Evolutionary conservation across 2,329 filamentous ascomycete genomes (phyloP).

Genomic region (Pseudocercospora fuligena): DNA sequence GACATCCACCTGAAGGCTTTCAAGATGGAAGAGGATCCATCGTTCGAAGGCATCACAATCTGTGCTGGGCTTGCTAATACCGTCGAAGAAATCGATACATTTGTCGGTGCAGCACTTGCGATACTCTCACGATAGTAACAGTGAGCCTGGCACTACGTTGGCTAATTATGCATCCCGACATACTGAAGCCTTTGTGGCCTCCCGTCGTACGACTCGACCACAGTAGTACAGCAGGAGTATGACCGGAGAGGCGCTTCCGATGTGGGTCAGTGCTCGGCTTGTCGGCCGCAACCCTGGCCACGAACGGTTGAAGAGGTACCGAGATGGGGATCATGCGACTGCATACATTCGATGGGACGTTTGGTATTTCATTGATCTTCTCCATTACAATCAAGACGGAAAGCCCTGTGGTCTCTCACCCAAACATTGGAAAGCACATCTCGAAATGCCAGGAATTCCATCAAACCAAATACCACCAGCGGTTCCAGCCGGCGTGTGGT

Average conservation of each 20-base stretch:
- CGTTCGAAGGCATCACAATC: not conserved
- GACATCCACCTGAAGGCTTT: not conserved
- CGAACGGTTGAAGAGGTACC: not conserved
- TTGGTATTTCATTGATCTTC: not conserved
- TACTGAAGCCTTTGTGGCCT: no score
- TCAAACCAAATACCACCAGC: conserved; percentile 15
- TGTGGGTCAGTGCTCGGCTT: not conserved
- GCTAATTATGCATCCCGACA: not conserved
- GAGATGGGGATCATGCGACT: not conserved
- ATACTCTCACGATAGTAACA: not conserved
- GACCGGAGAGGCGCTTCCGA: not conserved
- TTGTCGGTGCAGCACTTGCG: not conserved
- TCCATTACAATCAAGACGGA: not conserved
- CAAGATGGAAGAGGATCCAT: conserved; percentile 10
- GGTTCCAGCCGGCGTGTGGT: conserved; percentile 53
- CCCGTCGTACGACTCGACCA: not conserved
- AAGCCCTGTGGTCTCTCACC: not conserved
- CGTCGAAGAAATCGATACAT: not conserved
- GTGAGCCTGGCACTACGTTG: not conserved
- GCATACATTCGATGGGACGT: not conserved
- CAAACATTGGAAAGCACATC: not conserved
- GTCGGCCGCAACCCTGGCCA: not conserved
- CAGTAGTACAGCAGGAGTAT: not conserved
- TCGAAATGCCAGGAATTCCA: conserved; percentile 11
- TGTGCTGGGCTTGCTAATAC: conserved; percentile 5